A percentile compares a stretch with the other conserved stretches of the same genome.
Evolutionary conservation across 2,329 filamentous ascomycete species (phyloP).

Genomic region (Phoma herbarum): DNA sequence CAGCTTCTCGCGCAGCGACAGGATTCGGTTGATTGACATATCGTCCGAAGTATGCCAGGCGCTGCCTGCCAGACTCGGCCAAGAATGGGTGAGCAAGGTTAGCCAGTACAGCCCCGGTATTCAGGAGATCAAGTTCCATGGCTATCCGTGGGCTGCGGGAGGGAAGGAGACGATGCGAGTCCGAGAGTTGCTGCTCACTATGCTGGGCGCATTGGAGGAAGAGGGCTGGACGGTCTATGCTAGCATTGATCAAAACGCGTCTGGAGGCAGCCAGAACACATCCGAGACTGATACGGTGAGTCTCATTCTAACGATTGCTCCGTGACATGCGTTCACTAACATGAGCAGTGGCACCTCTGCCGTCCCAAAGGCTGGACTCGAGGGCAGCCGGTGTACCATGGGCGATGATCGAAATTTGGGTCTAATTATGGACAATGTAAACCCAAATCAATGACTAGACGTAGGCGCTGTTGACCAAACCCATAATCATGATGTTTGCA

Average conservation of each 20-base stretch:
- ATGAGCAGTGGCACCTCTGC: conserved; percentile 34
- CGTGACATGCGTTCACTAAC: not conserved
- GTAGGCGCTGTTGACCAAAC: not conserved
- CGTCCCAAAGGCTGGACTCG: conserved; percentile 31
- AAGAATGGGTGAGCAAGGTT: conserved; percentile 22
- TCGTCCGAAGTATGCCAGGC: conserved; percentile 20
- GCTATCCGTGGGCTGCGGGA: conserved; percentile 43
- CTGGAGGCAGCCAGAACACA: conserved; percentile 23
- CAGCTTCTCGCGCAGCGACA: conserved; percentile 40
- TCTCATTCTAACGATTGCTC: not conserved
- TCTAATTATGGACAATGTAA: no score
- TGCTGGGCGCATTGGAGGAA: conserved; percentile 49
- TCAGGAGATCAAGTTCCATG: conserved; percentile 48
- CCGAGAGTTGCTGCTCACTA: conserved; percentile 46
- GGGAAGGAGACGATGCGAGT: conserved; percentile 51
- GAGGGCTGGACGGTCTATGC: conserved; percentile 54
- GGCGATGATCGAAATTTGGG: conserved; percentile 8
- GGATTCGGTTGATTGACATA: conserved; percentile 48
- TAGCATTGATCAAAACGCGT: conserved; percentile 47
- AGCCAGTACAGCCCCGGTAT: conserved; percentile 26
- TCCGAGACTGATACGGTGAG: conserved; percentile 37
- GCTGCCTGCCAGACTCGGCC: conserved; percentile 22
- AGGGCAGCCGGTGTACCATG: conserved; percentile 35
- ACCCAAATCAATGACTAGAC: not conserved
- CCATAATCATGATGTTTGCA: not conserved